phyloP scores from a whole-genome alignment of 2,329 filamentous ascomycete species.

The Neonectria punicea region DNA sequence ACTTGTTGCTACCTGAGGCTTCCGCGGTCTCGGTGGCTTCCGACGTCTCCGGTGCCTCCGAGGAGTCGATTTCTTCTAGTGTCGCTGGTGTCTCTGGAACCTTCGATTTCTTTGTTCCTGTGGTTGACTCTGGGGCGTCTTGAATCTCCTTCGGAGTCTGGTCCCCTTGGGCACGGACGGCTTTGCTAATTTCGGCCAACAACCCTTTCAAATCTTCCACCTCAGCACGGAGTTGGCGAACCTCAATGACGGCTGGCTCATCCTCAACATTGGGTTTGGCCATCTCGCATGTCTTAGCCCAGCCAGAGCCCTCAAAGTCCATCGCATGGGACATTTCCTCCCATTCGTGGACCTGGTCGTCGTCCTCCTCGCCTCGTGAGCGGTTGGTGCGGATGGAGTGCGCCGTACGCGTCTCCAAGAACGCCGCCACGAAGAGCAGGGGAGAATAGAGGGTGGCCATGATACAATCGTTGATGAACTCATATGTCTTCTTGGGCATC shows the following conservation, averaged over 20 bases:
- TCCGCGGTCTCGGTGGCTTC: conserved; percentile 16
- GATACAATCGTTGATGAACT: conserved; percentile 85
- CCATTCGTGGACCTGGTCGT: conserved; percentile 92
- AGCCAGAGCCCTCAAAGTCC: conserved; percentile 86
- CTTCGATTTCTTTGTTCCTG: conserved; percentile 17
- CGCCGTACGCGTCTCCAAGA: conserved; percentile 74
- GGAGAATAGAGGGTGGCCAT: conserved; percentile 90
- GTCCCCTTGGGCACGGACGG: conserved; percentile 29
- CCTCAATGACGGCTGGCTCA: conserved; percentile 79
- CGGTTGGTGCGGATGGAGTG: conserved; percentile 77
- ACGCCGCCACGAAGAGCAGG: conserved; percentile 80
- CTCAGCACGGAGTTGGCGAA: conserved; percentile 67
- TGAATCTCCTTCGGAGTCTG: conserved; percentile 2
- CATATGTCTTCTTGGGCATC: conserved; percentile 79
- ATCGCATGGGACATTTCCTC: conserved; percentile 79
- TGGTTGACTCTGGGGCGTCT: background rate
- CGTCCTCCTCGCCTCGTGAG: conserved; percentile 84
- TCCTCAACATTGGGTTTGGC: conserved; percentile 84
- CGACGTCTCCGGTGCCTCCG: conserved; percentile 30
- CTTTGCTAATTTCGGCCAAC: conserved; percentile 49
- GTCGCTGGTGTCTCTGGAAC: conserved; percentile 26
- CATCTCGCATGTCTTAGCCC: conserved; percentile 81
- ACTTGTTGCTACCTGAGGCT: conserved; percentile 28
- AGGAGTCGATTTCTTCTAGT: conserved; percentile 23
- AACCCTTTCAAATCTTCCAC: conserved; percentile 66